Conservation (phyloP, 2,329 filamentous ascomycete genomes). For the Aspergillus felis region DNA sequence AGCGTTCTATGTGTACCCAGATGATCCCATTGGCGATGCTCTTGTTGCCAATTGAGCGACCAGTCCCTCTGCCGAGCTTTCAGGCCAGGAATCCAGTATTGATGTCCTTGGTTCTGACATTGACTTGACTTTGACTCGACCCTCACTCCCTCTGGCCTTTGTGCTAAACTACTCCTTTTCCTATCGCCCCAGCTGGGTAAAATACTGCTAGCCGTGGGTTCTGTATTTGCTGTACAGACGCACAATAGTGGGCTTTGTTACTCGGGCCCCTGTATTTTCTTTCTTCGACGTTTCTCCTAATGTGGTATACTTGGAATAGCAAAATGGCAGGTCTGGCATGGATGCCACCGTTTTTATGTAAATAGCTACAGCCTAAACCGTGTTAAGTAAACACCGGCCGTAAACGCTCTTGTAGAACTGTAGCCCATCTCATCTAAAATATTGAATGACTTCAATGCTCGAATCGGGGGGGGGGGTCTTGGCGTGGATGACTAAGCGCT, state of each 20-base stretch:
- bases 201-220: slow-evolving; percentile 11
- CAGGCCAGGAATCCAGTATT: not conserved
- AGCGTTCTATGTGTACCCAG: slow-evolving; percentile 48
- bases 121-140: not conserved
- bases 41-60: slow-evolving; percentile 10
- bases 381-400: not conserved
- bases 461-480: slow-evolving; percentile 6
- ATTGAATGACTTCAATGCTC: not conserved
- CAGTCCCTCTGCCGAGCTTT: not conserved
- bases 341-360: not conserved
- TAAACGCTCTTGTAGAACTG: not conserved
- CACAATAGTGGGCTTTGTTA: not conserved
- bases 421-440: not conserved
- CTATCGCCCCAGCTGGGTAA: not conserved
- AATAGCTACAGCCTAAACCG: not conserved
- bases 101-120: not conserved
- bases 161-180: not conserved
- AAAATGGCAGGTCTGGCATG: not conserved
- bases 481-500: slow-evolving; percentile 18
- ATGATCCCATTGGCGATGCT: slow-evolving; percentile 26
- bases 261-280: not conserved
- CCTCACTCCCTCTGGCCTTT: not conserved
- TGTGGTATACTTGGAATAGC: not conserved
- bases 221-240: not conserved
- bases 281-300: not conserved